Evolutionary conservation across 345 rosid genomes (phyloP), one percentile per base, ranked within the genome.

Genomic region (Heritiera littoralis): DNA sequence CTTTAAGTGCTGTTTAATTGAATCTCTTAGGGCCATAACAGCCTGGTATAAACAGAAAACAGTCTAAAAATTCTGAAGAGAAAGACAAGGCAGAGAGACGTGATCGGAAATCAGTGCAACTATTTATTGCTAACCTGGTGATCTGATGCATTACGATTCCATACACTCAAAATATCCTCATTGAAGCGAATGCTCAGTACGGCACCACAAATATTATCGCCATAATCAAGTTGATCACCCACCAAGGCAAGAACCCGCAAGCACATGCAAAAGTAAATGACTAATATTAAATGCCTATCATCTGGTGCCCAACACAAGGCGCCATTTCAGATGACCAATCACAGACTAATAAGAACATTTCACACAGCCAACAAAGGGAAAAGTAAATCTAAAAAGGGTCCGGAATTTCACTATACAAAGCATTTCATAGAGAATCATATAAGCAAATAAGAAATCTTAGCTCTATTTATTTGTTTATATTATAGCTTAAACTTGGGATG

Each of bases 101-200:
- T 9, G 9, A 30, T 2, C 30, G 38, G 55, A 5, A 68, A 35
- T 32, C 15, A 15, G 41, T 3, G 38, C 38, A 18, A 23, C 9
- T 70, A 5, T 20, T 40, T 66, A 40, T 23, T 41, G 66, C 85
- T 55, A 54, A 95, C 99, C 94, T 95, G 97, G 77, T 88, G 92
- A 83, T 95, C 97, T 75, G 97, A 92, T 52, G 98, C 94, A 86
- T 89, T 91, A 69, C 96, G 92, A 79, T 93, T 95, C 99, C 99
- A 93, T 41, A 93, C 92, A 59, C 96, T 92, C 82, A 92, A 77
- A 85, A 93, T 95, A 78, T 93, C 98, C 87, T 95, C 99, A 58
- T 89, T 92, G 84, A 91, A 93, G 45, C 98, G 96, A 80, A 93
- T 87, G 87, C 99, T 95, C 79, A 93, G 83, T n/a, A 95, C 99